These are phyloP conservation scores for Przewalskia tangutica DNA, from an alignment of 257 asterid genomes.

Conservation along the genomic window DNA sequence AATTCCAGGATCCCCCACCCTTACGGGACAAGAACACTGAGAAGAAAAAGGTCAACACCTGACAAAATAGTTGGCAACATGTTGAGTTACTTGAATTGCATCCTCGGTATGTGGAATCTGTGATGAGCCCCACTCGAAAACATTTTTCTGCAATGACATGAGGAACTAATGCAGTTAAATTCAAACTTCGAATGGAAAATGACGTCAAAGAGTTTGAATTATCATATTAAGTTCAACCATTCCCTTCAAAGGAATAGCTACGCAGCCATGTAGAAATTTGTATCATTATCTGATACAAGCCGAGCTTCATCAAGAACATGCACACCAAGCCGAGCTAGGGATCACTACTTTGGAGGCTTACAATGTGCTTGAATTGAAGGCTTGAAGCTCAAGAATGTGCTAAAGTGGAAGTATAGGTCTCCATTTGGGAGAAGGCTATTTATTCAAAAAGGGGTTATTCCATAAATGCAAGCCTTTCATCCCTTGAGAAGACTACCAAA, in stretches of 20 bases:
- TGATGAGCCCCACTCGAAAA: conserved; percentile 87
- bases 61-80: conserved; percentile 73
- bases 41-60: conserved; percentile 25
- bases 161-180: background rate
- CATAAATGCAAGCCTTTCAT: too few species aligned
- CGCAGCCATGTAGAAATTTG: background rate
- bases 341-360: too few species aligned
- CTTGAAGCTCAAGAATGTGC: too few species aligned
- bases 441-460: too few species aligned
- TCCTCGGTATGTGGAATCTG: conserved; percentile 90
- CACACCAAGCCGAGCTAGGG: too few species aligned
- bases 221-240: background rate
- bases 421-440: too few species aligned
- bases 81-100: conserved; percentile 87
- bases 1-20: background rate
- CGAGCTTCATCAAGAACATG: too few species aligned
- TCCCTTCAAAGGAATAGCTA: background rate
- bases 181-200: background rate
- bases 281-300: background rate
- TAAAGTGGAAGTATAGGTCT: too few species aligned
- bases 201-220: background rate
- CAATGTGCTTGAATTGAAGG: too few species aligned
- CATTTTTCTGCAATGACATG: conserved; percentile 67
- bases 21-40: background rate
- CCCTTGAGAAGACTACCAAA: too few species aligned